These are phyloP conservation scores for Vicia sativa DNA, from an alignment of 306 rosid species.

Conservation along the genomic window DNA sequence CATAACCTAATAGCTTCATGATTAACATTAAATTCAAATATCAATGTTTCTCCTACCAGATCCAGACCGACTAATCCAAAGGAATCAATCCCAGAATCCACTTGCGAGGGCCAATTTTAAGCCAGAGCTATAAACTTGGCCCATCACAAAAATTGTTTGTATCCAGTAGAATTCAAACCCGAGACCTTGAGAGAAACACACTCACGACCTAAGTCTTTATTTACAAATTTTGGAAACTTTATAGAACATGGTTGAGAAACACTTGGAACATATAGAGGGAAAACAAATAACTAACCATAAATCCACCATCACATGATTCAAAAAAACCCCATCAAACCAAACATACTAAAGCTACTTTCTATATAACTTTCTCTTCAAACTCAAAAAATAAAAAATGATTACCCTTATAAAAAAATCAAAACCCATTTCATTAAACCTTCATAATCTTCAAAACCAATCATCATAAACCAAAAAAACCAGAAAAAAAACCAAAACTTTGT, in stretches of 20 bases:
- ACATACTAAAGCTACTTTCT: neutral
- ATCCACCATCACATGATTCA: neutral
- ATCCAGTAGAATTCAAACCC: too few species aligned
- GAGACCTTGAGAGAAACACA: too few species aligned
- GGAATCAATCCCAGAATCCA: too few species aligned
- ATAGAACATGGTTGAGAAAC: neutral
- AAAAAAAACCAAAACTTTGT: neutral
- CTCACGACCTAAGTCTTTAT: too few species aligned
- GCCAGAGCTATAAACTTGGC: too few species aligned
- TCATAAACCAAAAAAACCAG: neutral
- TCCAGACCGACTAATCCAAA: too few species aligned
- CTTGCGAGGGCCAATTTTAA: too few species aligned
- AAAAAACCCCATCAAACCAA: conserved; percentile 17
- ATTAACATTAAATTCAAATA: conserved; percentile 11
- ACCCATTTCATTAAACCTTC: conserved; percentile 19
- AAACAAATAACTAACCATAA: neutral
- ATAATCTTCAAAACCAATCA: neutral
- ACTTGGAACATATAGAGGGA: neutral
- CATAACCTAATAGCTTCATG: neutral
- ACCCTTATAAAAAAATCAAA: conserved; percentile 22
- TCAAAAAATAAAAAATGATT: neutral
- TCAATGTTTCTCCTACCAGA: neutral
- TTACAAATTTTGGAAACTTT: neutral
- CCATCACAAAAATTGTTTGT: too few species aligned
- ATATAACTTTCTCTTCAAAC: conserved; percentile 15